These are phyloP conservation scores for Talaromyces piceae DNA, from an alignment of 2,329 filamentous ascomycete species.

Conservation along the genomic window DNA sequence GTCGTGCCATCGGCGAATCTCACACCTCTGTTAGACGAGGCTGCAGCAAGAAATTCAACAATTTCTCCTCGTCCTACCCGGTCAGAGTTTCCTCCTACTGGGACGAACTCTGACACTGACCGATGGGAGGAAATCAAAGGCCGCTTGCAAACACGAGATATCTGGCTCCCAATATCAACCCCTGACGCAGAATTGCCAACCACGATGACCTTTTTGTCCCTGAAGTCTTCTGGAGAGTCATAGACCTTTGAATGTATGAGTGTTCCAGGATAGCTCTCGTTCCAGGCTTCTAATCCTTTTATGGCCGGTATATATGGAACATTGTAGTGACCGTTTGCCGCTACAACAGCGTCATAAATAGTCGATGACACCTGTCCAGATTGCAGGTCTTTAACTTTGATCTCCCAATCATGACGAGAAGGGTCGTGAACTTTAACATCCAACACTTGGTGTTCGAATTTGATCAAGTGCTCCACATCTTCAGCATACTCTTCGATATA, in stretches of 20 bases:
- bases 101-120: slow-evolving; percentile 41
- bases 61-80: slow-evolving; percentile 54
- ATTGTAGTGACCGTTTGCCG: slow-evolving; percentile 68
- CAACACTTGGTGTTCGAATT: slow-evolving; percentile 62
- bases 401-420: slow-evolving; percentile 48
- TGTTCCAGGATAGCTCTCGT: slow-evolving; percentile 49
- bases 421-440: slow-evolving; percentile 43
- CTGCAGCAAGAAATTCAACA: slow-evolving; percentile 46
- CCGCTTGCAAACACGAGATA: slow-evolving; percentile 51
- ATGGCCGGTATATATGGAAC: slow-evolving; percentile 61
- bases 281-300: slow-evolving; percentile 53
- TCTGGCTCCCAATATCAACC: slow-evolving; percentile 72
- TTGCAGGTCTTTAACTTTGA: slow-evolving; percentile 48
- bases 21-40: slow-evolving; percentile 49
- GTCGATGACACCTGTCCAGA: slow-evolving; percentile 35
- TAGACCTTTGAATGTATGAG: slow-evolving; percentile 76
- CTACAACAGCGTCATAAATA: slow-evolving; percentile 65
- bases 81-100: slow-evolving; percentile 31
- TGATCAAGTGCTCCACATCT: slow-evolving; percentile 60
- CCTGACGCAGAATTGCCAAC: slow-evolving; percentile 82
- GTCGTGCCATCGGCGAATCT: slow-evolving; percentile 59
- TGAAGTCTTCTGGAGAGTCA: slow-evolving; percentile 56
- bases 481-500: slow-evolving; percentile 68
- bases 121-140: slow-evolving; percentile 58
- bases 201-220: slow-evolving; percentile 66